Base-by-base conservation (phyloP, 305 asterid species). In the Ajuga reptans region DNA sequence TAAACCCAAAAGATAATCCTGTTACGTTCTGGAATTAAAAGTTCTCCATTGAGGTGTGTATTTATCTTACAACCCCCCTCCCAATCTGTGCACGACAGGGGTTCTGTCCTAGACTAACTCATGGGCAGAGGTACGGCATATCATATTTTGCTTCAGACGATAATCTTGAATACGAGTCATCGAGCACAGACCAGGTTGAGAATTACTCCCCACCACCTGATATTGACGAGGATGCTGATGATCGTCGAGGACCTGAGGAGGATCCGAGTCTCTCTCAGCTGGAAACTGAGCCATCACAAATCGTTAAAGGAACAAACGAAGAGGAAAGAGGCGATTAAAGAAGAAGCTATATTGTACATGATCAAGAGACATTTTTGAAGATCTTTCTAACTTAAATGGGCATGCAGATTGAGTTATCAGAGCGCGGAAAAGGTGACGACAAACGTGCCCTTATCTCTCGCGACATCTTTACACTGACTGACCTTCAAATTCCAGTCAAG, bases 51-150 rank as follows among this genome's bases (percentile, higher is more conserved):
- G 45, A 9, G 45, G 45, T 39, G 7, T 7, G n/a, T 39, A 39
- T 39, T 1, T 39, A 6, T 9, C 10, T 36, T 31, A 31, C 4
- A 36, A 2, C 11, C 21, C 15, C 5, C 59, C 50, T 24, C 66
- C 36, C 21, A 21, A 10, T 71, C 60, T 47, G 21, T 83, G 71
- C 61, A 68, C 66, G 61, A 41, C 79, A 92, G 98, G 98, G 98
- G 55, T 83, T 83, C 79, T 92, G 98, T 77, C 96, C 92, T 0
- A 96, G 96, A 53, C 83, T 85, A 65, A 88, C 90, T 34, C 85
- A 89, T 42, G 93, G 78, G 34, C 98, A 92, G 81, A 88, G 92
- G 78, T 86, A 76, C 68, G 96, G 95, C 69, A 72, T 92, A 76
- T 80, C 91, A 59, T 86, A 81, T 47, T 72, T 71, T 60, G 57